Evolutionary conservation across 2,329 filamentous ascomycete genomes (phyloP), one percentile per base, ranked within the genome.

Genomic region (Xylaria sp.): DNA sequence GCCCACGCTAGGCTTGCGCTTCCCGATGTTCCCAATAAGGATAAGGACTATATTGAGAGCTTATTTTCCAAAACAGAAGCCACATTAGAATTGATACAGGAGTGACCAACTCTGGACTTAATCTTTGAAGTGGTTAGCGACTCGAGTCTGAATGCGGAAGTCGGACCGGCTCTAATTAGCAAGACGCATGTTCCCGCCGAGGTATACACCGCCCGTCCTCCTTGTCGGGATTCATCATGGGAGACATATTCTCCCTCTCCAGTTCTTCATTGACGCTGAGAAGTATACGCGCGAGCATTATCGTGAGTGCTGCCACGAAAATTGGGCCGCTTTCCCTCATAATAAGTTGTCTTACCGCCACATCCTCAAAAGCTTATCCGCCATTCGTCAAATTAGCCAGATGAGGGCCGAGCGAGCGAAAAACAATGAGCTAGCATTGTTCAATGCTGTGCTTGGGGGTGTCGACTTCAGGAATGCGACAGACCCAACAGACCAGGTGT

Each of bases 401-500:
- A 51, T 51, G 49, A 51, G 29, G 11, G 13, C 13, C 49, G 33
- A 27, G 7, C 13, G 49, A 3, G 11, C 2, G 29, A 33, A 20
- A 13, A 2, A 11, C 3, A 20, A 33, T 9, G 15, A n/a, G 13
- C 3, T 51, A 11, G 27, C 27, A 1, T 51, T 51, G 13, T 51
- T 51, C 29, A 27, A 51, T 51, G 33, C 49, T 31, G 15, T 51
- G 1, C 49, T 51, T 7, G 49, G 49, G 33, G 49, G 49, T 5
- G 49, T 51, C 17, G 49, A 51, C 7, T 51, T 51, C 7, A 51
- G 49, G 17, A 33, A 51, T 27, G 49, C 49, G 49, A 51, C 49
- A 33, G 49, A 51, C 33, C 49, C 49, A 20, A 51, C 27, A 51
- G 49, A 51, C 29, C 49, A 51, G 17, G 49, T 51, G 49, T 51